Evolutionary conservation across 805 yeast genomes (phyloP), one percentile per base, ranked within the genome.

Genomic region (Cyberlindnera maclurae): DNA sequence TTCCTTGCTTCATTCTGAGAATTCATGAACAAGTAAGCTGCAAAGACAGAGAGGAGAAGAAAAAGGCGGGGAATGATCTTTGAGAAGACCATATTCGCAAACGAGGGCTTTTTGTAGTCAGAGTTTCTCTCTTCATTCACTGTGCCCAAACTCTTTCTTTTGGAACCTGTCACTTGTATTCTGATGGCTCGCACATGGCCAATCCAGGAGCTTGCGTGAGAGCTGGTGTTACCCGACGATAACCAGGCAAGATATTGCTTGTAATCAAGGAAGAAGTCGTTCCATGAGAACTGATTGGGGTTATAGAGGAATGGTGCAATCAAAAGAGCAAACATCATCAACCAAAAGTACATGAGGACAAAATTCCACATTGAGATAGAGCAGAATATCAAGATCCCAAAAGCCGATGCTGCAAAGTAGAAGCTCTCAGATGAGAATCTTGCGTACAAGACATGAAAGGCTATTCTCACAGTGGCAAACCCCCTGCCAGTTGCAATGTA

Each of bases 401-500:
- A 60, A 18, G 75, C 67, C 3, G 68, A 56, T 2, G 73, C 68
- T 2, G 87, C 89, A 63, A 75, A 76, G 52, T 81, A 78, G 32
- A 80, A 66, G 43, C 84, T 73, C 36, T 79, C 82, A 26, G 76
- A 67, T 3, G 87, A 78, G 59, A 81, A 84, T 44, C 88, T 68
- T 9, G 86, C 64, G 51, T 78, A 84, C 33, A 85, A 65, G 10
- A 67, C 59, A n/a, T 76, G 62, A 52, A 82, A 81, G 26, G 86
- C 77, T 33, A 74, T 68, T 55, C 95, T 69, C 1, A 77, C 68
- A 4, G 89, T 84, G 2, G 94, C 87, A 57, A 84, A 78, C 10
- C 88, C 88, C 60, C 94, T 70, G 12, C 93, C 93, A 1, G 93
- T 84, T 2, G 89, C 79, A 52, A 83, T 80, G 61, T 84, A 84